A percentile compares a stretch with the other conserved stretches of the same genome.
Evolutionary conservation across 768 basidiomycete species (phyloP).

Genomic region (Russula sp.): DNA sequence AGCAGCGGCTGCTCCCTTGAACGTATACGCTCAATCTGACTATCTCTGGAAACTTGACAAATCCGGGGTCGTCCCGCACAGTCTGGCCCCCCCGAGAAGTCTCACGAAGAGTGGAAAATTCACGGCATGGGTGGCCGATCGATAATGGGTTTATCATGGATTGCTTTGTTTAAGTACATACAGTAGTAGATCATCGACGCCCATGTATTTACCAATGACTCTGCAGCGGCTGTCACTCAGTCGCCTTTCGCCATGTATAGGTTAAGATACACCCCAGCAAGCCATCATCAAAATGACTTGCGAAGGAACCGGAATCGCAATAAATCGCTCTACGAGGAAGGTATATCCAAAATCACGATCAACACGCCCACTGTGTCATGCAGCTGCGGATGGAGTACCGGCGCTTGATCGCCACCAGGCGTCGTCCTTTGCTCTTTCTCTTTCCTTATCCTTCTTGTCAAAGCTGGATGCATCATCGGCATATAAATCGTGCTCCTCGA

Average conservation of each 20-base stretch:
- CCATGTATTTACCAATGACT: conserved; percentile 4
- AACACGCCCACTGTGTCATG: conserved; percentile 6
- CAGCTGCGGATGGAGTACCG: conserved; percentile 15
- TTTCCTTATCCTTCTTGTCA: conserved; percentile 43
- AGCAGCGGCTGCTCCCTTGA: background rate
- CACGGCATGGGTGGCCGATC: background rate
- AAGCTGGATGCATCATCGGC: conserved; percentile 51
- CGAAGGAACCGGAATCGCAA: background rate
- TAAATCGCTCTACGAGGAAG: conserved; percentile 8
- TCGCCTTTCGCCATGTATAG: conserved; percentile 10
- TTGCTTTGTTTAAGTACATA: conserved; percentile 5
- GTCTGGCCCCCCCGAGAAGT: background rate
- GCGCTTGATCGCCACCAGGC: conserved; percentile 9
- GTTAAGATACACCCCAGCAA: background rate
- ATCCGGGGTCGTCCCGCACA: background rate
- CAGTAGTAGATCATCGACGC: background rate
- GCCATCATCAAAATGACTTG: background rate
- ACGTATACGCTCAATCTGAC: background rate
- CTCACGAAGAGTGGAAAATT: background rate
- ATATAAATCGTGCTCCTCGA: conserved; percentile 78
- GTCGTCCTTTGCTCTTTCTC: conserved; percentile 22
- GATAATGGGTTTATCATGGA: background rate
- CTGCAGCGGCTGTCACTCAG: background rate
- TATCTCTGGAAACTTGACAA: background rate
- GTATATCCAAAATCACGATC: conserved; percentile 4